A percentile compares a stretch with the other conserved stretches of the same genome.
phyloP scores from a whole-genome alignment of 2,329 filamentous ascomycete genomes.

The Aspergillus sp. region DNA sequence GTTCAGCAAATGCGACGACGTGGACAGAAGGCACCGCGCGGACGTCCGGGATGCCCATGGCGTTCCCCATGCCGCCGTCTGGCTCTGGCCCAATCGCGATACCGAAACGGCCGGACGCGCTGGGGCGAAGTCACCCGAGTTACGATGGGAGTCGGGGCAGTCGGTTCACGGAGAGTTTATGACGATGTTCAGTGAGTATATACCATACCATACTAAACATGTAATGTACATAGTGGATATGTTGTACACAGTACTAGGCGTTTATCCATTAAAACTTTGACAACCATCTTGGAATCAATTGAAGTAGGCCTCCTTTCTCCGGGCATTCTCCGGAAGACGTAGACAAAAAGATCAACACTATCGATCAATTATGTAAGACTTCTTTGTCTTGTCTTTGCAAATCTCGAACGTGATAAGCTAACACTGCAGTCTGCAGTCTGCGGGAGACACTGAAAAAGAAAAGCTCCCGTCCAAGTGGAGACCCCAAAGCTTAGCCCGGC shows the following conservation, averaged over 20 bases:
- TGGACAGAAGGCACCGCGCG: constrained; percentile 26
- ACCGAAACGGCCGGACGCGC: constrained; percentile 34
- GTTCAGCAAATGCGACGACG: constrained; percentile 29
- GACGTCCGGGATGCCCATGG: constrained; percentile 15
- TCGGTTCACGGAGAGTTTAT: constrained; percentile 43
- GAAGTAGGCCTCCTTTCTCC: neutral
- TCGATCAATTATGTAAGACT: neutral
- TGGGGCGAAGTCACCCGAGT: constrained; percentile 44
- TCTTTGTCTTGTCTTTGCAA: neutral
- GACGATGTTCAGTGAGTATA: constrained; percentile 8
- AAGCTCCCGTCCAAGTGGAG: neutral
- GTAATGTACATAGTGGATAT: constrained; percentile 8
- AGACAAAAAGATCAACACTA: neutral
- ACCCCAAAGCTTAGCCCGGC: constrained; percentile 1
- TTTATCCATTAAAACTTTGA: neutral
- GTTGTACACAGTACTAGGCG: neutral
- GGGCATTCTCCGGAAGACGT: too few species aligned
- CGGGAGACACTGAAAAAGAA: neutral
- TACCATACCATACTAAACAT: neutral
- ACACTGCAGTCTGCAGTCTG: neutral
- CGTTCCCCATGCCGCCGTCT: constrained; percentile 20
- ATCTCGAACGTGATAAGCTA: neutral
- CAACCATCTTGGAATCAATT: neutral
- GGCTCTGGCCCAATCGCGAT: constrained; percentile 20
- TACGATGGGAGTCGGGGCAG: constrained; percentile 47